Conservation (phyloP, 2,329 filamentous ascomycete species). For the Rhinocladiella mackenziei region DNA sequence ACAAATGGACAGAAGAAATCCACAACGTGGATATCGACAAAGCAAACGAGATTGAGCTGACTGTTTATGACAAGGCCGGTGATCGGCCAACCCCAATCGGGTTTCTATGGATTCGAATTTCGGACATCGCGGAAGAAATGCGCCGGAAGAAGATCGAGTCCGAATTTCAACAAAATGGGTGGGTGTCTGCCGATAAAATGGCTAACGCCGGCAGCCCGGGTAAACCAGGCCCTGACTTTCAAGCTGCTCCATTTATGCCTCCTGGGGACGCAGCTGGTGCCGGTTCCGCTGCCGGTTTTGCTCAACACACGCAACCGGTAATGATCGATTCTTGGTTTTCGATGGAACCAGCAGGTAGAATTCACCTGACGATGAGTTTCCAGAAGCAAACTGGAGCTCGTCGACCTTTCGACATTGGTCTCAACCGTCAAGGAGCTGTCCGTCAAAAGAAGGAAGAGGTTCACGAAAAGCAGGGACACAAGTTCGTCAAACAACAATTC, state of each 20-base stretch:
- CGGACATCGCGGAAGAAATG: constrained; percentile 96
- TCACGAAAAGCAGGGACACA: constrained; percentile 98
- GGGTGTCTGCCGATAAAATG: constrained; percentile 97
- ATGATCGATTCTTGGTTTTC: constrained; percentile 93
- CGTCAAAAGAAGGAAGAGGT: constrained; percentile 97
- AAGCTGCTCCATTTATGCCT: constrained; percentile 26
- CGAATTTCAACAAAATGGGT: constrained; percentile 88
- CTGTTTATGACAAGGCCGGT: constrained; percentile 90
- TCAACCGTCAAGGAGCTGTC: constrained; percentile 92
- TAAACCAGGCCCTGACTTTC: constrained; percentile 53
- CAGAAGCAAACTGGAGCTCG: constrained; percentile 83
- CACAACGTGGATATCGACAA: constrained; percentile 95
- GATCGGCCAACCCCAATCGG: constrained; percentile 90
- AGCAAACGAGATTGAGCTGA: constrained; percentile 96
- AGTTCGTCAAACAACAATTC: constrained; percentile 97
- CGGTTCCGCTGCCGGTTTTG: constrained; percentile 34
- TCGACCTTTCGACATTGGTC: constrained; percentile 77
- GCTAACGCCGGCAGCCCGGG: constrained; percentile 53
- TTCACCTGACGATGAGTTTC: constrained; percentile 88
- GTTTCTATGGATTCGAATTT: constrained; percentile 93
- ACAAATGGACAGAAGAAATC: constrained; percentile 86
- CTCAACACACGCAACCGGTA: constrained; percentile 33
- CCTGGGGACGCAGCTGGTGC: constrained; percentile 38
- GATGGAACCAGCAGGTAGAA: constrained; percentile 86
- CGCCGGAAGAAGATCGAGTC: constrained; percentile 94